These are phyloP conservation scores for Thelonectria blattea DNA, from an alignment of 2,329 filamentous ascomycete species.

Conservation along the genomic window DNA sequence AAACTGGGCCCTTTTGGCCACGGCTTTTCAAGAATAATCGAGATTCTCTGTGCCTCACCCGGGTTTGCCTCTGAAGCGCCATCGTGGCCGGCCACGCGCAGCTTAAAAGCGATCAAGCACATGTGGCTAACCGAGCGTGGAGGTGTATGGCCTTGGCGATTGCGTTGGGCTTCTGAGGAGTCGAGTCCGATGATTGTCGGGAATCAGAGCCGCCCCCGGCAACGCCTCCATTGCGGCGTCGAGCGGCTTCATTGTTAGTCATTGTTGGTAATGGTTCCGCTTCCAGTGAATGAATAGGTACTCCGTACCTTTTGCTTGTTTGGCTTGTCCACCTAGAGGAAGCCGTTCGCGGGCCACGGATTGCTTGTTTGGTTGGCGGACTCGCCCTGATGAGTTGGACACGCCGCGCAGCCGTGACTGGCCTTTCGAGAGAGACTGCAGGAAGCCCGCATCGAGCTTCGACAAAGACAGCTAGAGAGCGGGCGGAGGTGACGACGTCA, in stretches of 20 bases:
- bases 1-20: slow-evolving; percentile 2
- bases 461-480: background rate
- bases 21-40: background rate
- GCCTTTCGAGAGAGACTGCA: slow-evolving; percentile 2
- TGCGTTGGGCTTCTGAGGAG: background rate
- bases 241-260: background rate
- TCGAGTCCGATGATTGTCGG: slow-evolving; percentile 15
- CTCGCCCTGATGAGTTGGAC: background rate
- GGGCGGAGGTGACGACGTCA: slow-evolving; percentile 9
- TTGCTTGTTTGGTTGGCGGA: background rate
- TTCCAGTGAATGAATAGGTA: background rate
- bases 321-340: background rate
- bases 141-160: slow-evolving; percentile 1
- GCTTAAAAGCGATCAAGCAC: background rate
- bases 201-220: background rate
- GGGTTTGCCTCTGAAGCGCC: slow-evolving; percentile 18
- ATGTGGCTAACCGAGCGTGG: slow-evolving; percentile 12
- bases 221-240: background rate
- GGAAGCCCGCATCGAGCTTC: slow-evolving; percentile 1
- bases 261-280: background rate
- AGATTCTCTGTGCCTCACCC: background rate
- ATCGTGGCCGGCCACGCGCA: slow-evolving; percentile 15
- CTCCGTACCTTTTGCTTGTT: background rate
- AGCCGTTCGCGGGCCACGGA: background rate
- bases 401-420: background rate